Evolutionary conservation across 495 filamentous ascomycete species (phyloP).

Genomic region (Hypoxylon perforatum): DNA sequence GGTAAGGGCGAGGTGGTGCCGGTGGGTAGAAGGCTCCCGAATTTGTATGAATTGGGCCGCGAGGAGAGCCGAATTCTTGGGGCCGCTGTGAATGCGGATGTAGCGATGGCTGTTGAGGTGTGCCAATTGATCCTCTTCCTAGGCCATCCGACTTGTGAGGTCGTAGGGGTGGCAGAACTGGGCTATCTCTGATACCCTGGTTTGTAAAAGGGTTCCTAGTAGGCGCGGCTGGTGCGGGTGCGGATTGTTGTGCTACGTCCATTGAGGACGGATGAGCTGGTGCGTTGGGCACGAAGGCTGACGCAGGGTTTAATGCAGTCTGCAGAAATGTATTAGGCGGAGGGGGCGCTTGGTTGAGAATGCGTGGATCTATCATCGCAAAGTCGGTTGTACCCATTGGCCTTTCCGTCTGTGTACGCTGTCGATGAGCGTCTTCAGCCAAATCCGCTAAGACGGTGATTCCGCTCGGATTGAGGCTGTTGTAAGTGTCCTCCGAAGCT

Average conservation of each 20-base stretch:
- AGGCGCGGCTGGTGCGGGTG: constrained; percentile 3
- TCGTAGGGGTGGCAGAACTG: constrained; percentile 54
- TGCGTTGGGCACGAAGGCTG: constrained; percentile 38
- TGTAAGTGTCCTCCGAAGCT: constrained; percentile 17
- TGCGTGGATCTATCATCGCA: constrained; percentile 41
- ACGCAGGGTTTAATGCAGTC: constrained; percentile 54
- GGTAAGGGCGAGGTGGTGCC: constrained; percentile 51
- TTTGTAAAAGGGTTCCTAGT: constrained; percentile 40
- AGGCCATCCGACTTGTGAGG: constrained; percentile 39
- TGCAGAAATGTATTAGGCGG: constrained; percentile 52
- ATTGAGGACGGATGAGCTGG: constrained; percentile 31
- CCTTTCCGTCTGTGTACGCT: not conserved
- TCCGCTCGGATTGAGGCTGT: too few species aligned
- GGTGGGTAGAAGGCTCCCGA: constrained; percentile 53
- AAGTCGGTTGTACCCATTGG: constrained; percentile 15
- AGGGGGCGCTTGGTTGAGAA: constrained; percentile 19
- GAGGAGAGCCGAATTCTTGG: constrained; percentile 41
- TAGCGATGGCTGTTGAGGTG: constrained; percentile 28
- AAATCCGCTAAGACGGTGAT: constrained; percentile 49
- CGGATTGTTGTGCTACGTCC: constrained; percentile 23
- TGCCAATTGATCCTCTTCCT: constrained; percentile 33
- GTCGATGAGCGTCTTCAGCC: constrained; percentile 30
- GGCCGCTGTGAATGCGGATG: constrained; percentile 20
- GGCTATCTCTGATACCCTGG: constrained; percentile 31
- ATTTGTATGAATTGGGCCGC: constrained; percentile 50